A percentile compares a stretch with the other conserved stretches of the same genome.
Conservation (phyloP, 2,329 filamentous ascomycete genomes). For the Fusarium miscanthi region DNA sequence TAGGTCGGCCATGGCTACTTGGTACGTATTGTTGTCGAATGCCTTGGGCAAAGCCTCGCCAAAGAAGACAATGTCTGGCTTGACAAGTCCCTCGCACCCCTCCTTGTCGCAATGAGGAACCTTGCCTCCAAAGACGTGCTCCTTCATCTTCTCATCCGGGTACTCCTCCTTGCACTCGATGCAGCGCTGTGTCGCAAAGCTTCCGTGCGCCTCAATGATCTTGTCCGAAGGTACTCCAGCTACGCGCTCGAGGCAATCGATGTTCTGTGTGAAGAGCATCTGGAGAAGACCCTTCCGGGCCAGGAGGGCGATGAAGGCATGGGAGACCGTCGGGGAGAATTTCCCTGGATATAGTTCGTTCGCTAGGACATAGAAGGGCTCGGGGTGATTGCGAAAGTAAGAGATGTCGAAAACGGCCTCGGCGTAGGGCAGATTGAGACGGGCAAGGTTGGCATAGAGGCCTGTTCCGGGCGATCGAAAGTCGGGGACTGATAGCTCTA, state of each 20-base stretch:
- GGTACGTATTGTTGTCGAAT: constrained; percentile 52
- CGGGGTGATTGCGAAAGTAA: constrained; percentile 86
- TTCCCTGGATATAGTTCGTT: constrained; percentile 92
- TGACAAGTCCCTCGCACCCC: constrained; percentile 81
- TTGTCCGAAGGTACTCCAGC: constrained; percentile 84
- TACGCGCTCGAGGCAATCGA: constrained; percentile 90
- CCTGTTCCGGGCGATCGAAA: constrained; percentile 94
- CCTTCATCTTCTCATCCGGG: constrained; percentile 78
- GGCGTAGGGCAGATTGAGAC: constrained; percentile 85
- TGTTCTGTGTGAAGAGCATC: constrained; percentile 97
- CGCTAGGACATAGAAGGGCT: constrained; percentile 92
- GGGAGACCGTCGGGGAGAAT: constrained; percentile 88
- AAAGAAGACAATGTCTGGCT: constrained; percentile 96
- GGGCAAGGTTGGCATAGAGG: constrained; percentile 90
- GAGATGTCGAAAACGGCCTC: constrained; percentile 95
- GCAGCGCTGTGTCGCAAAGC: constrained; percentile 90
- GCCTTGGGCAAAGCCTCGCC: constrained; percentile 71
- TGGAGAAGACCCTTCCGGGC: constrained; percentile 80
- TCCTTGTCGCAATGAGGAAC: constrained; percentile 75
- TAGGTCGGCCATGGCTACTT: constrained; percentile 75
- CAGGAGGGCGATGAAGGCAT: constrained; percentile 87
- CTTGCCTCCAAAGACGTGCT: constrained; percentile 71
- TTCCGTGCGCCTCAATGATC: constrained; percentile 95
- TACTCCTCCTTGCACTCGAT: constrained; percentile 85
- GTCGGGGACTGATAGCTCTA: constrained; percentile 76